A percentile compares a stretch with the other conserved stretches of the same genome.
Conservation (phyloP, 2,329 filamentous ascomycete species). For the Penicillium sp. region DNA sequence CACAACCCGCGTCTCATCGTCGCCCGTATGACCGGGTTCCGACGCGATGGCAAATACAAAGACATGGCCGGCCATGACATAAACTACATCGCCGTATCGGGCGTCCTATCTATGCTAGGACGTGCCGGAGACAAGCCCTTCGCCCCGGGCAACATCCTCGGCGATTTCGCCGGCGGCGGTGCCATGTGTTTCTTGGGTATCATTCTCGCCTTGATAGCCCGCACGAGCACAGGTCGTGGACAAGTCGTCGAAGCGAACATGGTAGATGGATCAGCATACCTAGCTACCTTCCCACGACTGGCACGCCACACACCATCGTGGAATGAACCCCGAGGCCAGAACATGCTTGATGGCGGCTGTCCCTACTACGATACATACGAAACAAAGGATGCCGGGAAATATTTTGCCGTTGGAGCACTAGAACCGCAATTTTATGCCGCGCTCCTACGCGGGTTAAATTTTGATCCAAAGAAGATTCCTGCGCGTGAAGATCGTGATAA, state of each 20-base stretch:
- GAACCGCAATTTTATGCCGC: slow-evolving; percentile 80
- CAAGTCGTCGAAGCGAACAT: slow-evolving; percentile 96
- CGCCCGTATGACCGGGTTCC: slow-evolving; percentile 84
- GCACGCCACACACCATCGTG: slow-evolving; percentile 64
- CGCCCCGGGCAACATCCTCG: slow-evolving; percentile 79
- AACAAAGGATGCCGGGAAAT: slow-evolving; percentile 69
- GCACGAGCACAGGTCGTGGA: slow-evolving; percentile 64
- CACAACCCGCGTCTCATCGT: slow-evolving; percentile 76
- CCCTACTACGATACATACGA: slow-evolving; percentile 90
- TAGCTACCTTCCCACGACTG: slow-evolving; percentile 75
- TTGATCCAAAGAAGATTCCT: slow-evolving; percentile 50
- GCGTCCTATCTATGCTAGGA: slow-evolving; percentile 75
- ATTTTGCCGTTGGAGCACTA: slow-evolving; percentile 84
- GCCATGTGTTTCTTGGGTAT: slow-evolving; percentile 79
- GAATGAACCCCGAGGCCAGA: slow-evolving; percentile 65
- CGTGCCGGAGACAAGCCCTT: slow-evolving; percentile 67
- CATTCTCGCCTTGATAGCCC: slow-evolving; percentile 71
- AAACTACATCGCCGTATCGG: slow-evolving; percentile 89
- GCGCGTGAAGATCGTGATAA: slow-evolving; percentile 57
- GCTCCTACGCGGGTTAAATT: slow-evolving; percentile 65
- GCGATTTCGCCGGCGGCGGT: slow-evolving; percentile 89
- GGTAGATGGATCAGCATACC: slow-evolving; percentile 83
- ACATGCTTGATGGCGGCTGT: slow-evolving; percentile 77
- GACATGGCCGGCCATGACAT: slow-evolving; percentile 94
- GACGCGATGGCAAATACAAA: slow-evolving; percentile 79